phyloP scores from a whole-genome alignment of 192 early-diverging fungal species.

The Rhizophagus clarus region DNA sequence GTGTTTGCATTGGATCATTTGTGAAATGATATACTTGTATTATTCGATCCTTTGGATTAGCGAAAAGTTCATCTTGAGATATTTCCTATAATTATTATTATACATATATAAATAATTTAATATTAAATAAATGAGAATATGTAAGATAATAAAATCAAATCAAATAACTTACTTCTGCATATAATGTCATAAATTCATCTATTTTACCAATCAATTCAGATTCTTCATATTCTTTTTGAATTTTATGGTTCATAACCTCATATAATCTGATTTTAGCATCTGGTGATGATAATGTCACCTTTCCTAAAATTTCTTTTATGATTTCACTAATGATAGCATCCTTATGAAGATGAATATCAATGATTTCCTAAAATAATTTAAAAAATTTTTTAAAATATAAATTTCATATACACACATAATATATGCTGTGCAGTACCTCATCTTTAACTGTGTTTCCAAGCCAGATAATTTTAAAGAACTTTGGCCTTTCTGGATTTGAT shows the following conservation, averaged over 20 bases:
- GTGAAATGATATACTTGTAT: conserved; percentile 80
- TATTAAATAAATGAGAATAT: too few species aligned
- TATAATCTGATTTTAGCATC: conserved; percentile 61
- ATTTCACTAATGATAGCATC: conserved; percentile 50
- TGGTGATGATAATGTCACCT: conserved; percentile 46
- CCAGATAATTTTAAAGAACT: conserved; percentile 67
- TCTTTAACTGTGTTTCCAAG: conserved; percentile 70
- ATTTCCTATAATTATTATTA: conserved; percentile 36
- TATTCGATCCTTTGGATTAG: conserved; percentile 38
- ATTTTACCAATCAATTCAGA: conserved; percentile 51
- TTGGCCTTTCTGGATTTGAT: conserved; percentile 41
- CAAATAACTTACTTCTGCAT: conserved; percentile 53
- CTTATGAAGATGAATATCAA: conserved; percentile 76
- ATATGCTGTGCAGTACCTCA: conserved; percentile 39
- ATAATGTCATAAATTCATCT: conserved; percentile 51
- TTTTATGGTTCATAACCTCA: conserved; percentile 52
- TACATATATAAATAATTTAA: too few species aligned
- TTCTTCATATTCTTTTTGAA: conserved; percentile 47
- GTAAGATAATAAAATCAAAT: too few species aligned
- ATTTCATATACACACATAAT: too few species aligned
- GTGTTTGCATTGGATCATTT: conserved; percentile 64
- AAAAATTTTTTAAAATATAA: too few species aligned
- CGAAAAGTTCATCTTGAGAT: conserved; percentile 49
- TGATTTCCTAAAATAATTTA: too few species aligned
- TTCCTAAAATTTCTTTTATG: conserved; percentile 50